Percentiles rank a stretch among this genome's conserved stretches.
Evolutionary conservation across 768 basidiomycete genomes (phyloP).

Genomic region (Russula brevipes): DNA sequence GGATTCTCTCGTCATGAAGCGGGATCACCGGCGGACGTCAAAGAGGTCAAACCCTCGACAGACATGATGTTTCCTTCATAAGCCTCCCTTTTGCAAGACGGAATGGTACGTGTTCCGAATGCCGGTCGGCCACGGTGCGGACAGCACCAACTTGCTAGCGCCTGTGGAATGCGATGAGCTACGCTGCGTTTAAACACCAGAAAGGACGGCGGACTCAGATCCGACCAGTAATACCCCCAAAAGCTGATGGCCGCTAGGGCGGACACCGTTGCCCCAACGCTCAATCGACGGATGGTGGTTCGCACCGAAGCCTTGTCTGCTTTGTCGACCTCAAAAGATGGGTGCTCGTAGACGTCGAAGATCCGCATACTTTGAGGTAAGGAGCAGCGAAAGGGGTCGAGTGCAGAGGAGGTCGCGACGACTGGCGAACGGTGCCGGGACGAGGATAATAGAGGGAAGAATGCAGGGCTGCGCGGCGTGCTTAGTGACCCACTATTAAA

Average conservation of each 20-base stretch:
- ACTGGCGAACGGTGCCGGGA: neutral
- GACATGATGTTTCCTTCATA: neutral
- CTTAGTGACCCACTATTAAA: no score
- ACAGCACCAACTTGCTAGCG: neutral
- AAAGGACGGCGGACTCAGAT: slow-evolving; percentile 12
- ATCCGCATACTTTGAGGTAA: slow-evolving; percentile 18
- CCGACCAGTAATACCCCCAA: slow-evolving; percentile 23
- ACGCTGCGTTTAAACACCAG: neutral
- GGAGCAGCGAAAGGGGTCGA: no score
- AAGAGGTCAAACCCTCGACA: neutral
- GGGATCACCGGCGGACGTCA: neutral
- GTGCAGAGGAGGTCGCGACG: neutral
- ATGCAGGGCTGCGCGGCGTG: no score
- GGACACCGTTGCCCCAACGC: slow-evolving; percentile 19
- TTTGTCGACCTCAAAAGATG: slow-evolving; percentile 19
- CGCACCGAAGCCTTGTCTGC: slow-evolving; percentile 11
- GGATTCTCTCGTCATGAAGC: neutral
- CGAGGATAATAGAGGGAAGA: neutral
- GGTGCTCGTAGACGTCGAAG: slow-evolving; percentile 26
- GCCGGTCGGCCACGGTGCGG: neutral
- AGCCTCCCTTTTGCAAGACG: neutral
- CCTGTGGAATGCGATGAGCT: slow-evolving; percentile 7
- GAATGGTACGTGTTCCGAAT: neutral
- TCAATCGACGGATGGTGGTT: slow-evolving; percentile 17
- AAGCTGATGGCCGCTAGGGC: slow-evolving; percentile 18